Base-by-base conservation (phyloP, 768 basidiomycete species). In the Calocybe gangraenosa region DNA sequence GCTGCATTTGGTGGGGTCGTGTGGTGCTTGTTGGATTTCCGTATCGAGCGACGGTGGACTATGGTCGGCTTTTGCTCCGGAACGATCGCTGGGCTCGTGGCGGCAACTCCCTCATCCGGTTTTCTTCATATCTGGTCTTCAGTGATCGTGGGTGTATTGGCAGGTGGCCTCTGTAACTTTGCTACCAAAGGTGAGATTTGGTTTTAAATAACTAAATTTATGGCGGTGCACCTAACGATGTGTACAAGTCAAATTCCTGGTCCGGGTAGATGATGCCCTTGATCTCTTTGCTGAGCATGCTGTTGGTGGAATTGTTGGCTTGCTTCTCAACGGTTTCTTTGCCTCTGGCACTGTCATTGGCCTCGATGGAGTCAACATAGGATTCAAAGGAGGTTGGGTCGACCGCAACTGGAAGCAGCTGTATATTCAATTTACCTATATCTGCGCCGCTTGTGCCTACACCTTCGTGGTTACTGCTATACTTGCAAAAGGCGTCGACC, bases 1-100 rank as follows among this genome's bases (percentile, higher is more conserved):
- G 86, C 88, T 30, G 85, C 89, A 2, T 81, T 87, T 50, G 89
- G 81, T 23, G 92, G 87, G 15, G 73, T 90, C 49, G 79, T 85
- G 28, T 93, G 92, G 90, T 88, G 84, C 56, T 62, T 83, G 42
- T 71, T 88, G 45, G 90, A 92, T 66, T 92, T 75, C 61, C 71
- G 89, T 25, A 69, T 87, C 45, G 87, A 91, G 62, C 71, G 81
- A 43, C 87, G 89, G 63, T 92, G 79, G 74, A 88, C 78, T 23
- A 92, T 92, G 78, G 90, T 95, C 53, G 90, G 91, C 22, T 87
- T 96, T 64, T 95, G 93, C 65, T 90, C 75, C n/a, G 92, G 92
- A 18, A 89, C 90, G 15, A 87, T 95, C 50, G 85, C 90, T 18
- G 92, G 90, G 35, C 75, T 91, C 38, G 91, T 93, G 41, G 88